These are phyloP conservation scores for Colletotrichum karsti DNA, from an alignment of 2,329 filamentous ascomycete species.

Conservation along the genomic window DNA sequence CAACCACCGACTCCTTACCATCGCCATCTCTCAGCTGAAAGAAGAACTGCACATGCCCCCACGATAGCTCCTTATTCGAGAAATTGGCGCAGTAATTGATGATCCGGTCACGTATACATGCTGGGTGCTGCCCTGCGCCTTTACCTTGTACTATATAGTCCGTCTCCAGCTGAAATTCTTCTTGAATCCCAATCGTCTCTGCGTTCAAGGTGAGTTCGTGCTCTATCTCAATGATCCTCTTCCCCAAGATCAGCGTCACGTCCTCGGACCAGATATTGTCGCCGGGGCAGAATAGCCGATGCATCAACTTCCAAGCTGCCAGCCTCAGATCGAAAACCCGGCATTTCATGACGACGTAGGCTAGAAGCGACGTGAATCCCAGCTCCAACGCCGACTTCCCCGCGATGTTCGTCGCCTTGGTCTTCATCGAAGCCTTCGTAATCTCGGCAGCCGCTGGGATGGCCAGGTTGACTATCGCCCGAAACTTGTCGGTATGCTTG, in stretches of 20 bases:
- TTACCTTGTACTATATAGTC: no score
- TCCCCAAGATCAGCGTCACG: constrained; percentile 39
- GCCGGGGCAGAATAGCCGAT: constrained; percentile 30
- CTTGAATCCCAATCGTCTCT: background rate
- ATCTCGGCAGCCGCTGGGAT: background rate
- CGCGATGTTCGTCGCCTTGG: background rate
- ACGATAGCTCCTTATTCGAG: background rate
- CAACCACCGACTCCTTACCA: background rate
- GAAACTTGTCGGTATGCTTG: constrained; percentile 36
- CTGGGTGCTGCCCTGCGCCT: no score
- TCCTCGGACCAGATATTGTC: constrained; percentile 49
- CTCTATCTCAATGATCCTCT: constrained; percentile 44
- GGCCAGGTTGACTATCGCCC: background rate
- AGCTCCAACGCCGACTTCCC: background rate
- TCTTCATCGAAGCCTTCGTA: background rate
- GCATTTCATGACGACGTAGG: background rate
- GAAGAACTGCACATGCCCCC: background rate
- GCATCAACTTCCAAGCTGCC: constrained; percentile 5
- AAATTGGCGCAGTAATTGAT: background rate
- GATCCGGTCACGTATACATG: background rate
- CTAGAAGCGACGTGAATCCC: background rate
- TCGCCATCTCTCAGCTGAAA: background rate
- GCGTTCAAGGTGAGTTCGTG: constrained; percentile 1
- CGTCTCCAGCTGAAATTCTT: background rate
- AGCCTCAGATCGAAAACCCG: background rate